Base-by-base conservation (phyloP, 73 alveolate species). In the Loxodes magnus region DNA sequence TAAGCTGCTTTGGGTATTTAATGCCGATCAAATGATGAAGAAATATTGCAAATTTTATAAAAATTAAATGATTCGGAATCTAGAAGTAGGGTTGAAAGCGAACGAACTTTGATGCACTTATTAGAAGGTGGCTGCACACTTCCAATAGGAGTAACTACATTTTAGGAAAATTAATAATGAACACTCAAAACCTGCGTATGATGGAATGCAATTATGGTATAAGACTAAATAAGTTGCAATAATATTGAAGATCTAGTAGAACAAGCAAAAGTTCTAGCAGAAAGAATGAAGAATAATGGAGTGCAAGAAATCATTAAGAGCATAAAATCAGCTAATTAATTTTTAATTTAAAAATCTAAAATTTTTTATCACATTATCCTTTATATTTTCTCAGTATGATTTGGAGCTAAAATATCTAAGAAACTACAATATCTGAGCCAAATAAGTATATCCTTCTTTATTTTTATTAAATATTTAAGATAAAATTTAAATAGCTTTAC, bases 101-200 rank as follows among this genome's bases (percentile, higher is more conserved):
- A 78, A 51, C 54, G 92, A 56, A 31, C 33, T 43, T 78, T 64
- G 29, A 35, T 78, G 30, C 54, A 70, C 20, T 59, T 43, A 15
- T 52, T 78, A 15, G 92, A 78, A 72, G 92, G 87, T 39, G 92
- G 87, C 3, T 77, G 92, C 41, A 72, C 64, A 50, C 64, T 77
- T 42, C 92, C 92, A 1, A 77, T 77, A 23, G 85, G 82, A 7
- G 87, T 78, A 3, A 58, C 56, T 49, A 31, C 77, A 14, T 71
- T 15, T 28, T 56, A 1, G 84, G 84, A 17, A 31, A 53, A 15
- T 77, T 71, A 12, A 51, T 33, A 35, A 52, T 53, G 38, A 25
- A 48, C 4, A 56, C 37, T 29, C 58, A 38, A 17, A 29, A 21
- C 7, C 30, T 43, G 20, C 27, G 52, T 5, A 35, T 43, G 14